A percentile compares a stretch with the other conserved stretches of the same genome.
These are phyloP conservation scores for Lentinus brumalis DNA, from an alignment of 768 basidiomycete genomes.

Conservation along the genomic window DNA sequence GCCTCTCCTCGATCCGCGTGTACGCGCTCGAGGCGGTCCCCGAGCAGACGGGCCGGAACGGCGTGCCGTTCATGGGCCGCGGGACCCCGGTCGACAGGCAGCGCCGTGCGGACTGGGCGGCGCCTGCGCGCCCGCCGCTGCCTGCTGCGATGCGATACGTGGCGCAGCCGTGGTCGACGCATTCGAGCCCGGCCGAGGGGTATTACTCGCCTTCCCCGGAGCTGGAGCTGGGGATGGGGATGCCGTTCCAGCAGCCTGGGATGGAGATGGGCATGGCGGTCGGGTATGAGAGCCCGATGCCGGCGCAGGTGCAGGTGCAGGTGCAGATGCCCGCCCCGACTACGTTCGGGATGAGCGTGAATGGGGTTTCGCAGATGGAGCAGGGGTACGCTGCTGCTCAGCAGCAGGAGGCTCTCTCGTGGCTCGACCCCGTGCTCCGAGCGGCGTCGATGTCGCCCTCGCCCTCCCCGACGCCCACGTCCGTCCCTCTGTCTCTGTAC, in stretches of 20 bases:
- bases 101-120: constrained; percentile 20
- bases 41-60: constrained; percentile 5
- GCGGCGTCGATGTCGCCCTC: constrained; percentile 8
- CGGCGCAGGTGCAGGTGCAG: not conserved
- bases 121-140: not conserved
- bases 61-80: constrained; percentile 19
- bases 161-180: not conserved
- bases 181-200: not conserved
- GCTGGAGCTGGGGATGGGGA: not conserved
- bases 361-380: not conserved
- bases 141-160: not conserved
- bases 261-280: not conserved
- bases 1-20: constrained; percentile 14
- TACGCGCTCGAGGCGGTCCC: constrained; percentile 9
- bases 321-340: not conserved
- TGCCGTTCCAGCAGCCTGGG: not conserved
- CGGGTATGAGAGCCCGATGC: not conserved
- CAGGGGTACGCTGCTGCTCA: not conserved
- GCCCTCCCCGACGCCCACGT: not conserved
- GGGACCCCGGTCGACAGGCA: constrained; percentile 22
- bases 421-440: constrained; percentile 20
- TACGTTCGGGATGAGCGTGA: not conserved
- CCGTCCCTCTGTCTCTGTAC: not conserved
- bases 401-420: not conserved
- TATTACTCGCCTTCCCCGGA: not conserved